These are phyloP conservation scores for Zygoascus sp. DNA, from an alignment of 1,139 yeast species.

Conservation along the genomic window DNA sequence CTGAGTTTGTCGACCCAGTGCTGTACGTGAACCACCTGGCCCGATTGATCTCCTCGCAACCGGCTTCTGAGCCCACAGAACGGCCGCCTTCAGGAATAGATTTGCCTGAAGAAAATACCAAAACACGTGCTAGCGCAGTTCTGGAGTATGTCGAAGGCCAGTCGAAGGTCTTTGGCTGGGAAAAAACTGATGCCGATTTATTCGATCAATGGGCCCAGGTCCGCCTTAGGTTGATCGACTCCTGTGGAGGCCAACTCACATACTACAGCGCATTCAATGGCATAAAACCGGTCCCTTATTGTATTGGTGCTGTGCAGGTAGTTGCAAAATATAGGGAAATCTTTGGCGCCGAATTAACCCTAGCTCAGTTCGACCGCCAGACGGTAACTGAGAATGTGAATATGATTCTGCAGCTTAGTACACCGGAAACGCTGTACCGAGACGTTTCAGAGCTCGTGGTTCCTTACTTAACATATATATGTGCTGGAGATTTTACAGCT, in stretches of 20 bases:
- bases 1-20: slow-evolving; percentile 22
- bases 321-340: slow-evolving; percentile 19
- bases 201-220: slow-evolving; percentile 25
- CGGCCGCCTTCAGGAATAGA: slow-evolving; percentile 5
- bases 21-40: slow-evolving; percentile 12
- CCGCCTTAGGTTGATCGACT: slow-evolving; percentile 24
- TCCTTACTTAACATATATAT: slow-evolving; percentile 20
- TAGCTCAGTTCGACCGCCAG: slow-evolving; percentile 20
- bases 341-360: slow-evolving; percentile 12
- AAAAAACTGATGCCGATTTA: slow-evolving; percentile 3
- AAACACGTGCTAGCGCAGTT: slow-evolving; percentile 16
- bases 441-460: slow-evolving; percentile 24
- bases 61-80: not conserved
- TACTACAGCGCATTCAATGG: slow-evolving; percentile 16
- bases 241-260: slow-evolving; percentile 19
- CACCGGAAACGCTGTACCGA: slow-evolving; percentile 19
- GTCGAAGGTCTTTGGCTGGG: slow-evolving; percentile 21
- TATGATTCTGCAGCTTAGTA: slow-evolving; percentile 19
- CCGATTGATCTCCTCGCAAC: not conserved
- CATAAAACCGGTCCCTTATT: slow-evolving; percentile 22
- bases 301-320: slow-evolving; percentile 24
- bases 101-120: slow-evolving; percentile 17
- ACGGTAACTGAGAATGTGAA: slow-evolving; percentile 16
- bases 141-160: slow-evolving; percentile 15
- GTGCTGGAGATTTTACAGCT: slow-evolving; percentile 17